A percentile compares a stretch with the other conserved stretches of the same genome.
These are phyloP conservation scores for Ganoderma lingzhi DNA, from an alignment of 1,284 basidiomycete genomes.

Conservation along the genomic window DNA sequence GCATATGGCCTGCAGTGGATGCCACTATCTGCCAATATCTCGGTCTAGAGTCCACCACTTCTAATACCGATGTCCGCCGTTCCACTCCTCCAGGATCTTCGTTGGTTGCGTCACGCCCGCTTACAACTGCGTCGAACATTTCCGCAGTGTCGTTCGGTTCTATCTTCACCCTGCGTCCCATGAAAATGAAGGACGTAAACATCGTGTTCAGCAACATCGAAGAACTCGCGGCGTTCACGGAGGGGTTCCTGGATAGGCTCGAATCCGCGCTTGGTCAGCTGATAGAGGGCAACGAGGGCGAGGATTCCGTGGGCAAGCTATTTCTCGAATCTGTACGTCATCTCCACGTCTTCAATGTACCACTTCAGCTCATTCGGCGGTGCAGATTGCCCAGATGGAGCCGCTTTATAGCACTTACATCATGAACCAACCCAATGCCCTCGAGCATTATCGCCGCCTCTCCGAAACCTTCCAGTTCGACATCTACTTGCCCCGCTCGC, in stretches of 20 bases:
- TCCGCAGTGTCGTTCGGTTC: constrained; percentile 52
- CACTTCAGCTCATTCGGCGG: background rate
- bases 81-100: constrained; percentile 47
- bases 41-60: constrained; percentile 41
- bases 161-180: constrained; percentile 47
- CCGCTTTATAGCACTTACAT: constrained; percentile 88
- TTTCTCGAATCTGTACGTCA: constrained; percentile 74
- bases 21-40: background rate
- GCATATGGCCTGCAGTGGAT: background rate
- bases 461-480: constrained; percentile 64
- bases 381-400: constrained; percentile 79
- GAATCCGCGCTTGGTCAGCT: constrained; percentile 50
- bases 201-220: constrained; percentile 85
- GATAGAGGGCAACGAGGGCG: constrained; percentile 63
- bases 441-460: constrained; percentile 70
- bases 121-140: constrained; percentile 62
- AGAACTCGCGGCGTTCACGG: constrained; percentile 71
- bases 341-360: background rate
- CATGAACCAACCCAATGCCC: constrained; percentile 82
- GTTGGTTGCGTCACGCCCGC: constrained; percentile 53
- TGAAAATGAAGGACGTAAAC: constrained; percentile 76
- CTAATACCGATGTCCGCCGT: constrained; percentile 28
- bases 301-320: constrained; percentile 80
- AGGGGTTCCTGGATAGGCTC: constrained; percentile 67
- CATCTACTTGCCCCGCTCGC: constrained; percentile 74